A percentile compares a stretch with the other conserved stretches of the same genome.
Conservation (phyloP, 768 basidiomycete species). For the Holtermannia corniformis region DNA sequence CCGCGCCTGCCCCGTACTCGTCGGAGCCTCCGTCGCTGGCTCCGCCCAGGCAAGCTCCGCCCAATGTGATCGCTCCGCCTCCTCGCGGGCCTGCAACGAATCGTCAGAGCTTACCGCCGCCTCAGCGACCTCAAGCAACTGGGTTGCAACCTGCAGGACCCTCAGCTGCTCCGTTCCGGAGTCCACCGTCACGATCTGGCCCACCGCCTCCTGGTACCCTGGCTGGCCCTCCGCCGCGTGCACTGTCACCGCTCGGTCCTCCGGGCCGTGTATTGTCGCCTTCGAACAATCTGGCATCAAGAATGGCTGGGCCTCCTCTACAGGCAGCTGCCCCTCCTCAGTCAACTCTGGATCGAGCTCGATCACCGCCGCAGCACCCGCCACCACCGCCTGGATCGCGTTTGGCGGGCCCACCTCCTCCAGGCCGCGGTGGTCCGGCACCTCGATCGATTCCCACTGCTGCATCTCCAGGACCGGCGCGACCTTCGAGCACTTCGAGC, state of each 20-base stretch:
- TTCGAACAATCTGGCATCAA: constrained; percentile 17
- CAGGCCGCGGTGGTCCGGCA: constrained; percentile 36
- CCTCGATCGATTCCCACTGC: too few species aligned
- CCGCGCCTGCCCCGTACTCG: constrained; percentile 9
- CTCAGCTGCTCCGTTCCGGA: constrained; percentile 9
- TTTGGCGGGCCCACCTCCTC: constrained; percentile 43
- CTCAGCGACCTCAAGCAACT: constrained; percentile 1
- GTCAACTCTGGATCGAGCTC: constrained; percentile 3
- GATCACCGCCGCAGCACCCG: constrained; percentile 9
- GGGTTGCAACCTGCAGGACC: constrained; percentile 30
- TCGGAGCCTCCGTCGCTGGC: constrained; percentile 43
- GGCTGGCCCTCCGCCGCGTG: constrained; percentile 38
- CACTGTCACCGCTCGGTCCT: constrained; percentile 31
- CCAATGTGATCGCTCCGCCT: constrained; percentile 36
- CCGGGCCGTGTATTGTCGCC: constrained; percentile 14
- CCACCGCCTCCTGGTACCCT: constrained; percentile 17
- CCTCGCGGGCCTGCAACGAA: constrained; percentile 26
- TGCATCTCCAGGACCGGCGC: too few species aligned
- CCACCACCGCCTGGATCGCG: constrained; percentile 27
- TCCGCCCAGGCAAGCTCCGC: constrained; percentile 22
- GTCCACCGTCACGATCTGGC: constrained; percentile 4
- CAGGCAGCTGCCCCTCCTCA: constrained; percentile 16
- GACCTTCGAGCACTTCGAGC: too few species aligned
- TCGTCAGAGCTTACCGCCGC: constrained; percentile 12
- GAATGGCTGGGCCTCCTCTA: constrained; percentile 32